Conservation (phyloP, 129 eudicot species). For the Centella asiatica region DNA sequence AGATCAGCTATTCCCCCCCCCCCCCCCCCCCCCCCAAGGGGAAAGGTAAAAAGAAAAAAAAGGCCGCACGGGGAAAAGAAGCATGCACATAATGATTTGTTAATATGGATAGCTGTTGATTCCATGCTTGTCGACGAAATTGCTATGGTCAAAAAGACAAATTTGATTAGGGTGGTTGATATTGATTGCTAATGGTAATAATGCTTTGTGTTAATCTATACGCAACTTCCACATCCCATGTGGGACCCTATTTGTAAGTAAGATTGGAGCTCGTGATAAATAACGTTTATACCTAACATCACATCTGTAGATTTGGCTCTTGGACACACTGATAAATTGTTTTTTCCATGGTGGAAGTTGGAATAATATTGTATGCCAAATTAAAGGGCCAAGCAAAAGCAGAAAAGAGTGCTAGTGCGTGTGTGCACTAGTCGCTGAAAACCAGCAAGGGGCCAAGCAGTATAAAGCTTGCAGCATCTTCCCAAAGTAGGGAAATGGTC, state of each 20-base stretch:
- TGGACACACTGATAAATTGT: neutral
- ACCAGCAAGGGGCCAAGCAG: slow-evolving; percentile 25
- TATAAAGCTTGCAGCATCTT: slow-evolving; percentile 22
- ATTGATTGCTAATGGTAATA: slow-evolving; percentile 4
- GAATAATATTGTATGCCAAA: slow-evolving; percentile 21
- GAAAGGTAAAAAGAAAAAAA: neutral
- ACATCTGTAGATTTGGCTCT: neutral
- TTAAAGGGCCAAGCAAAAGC: slow-evolving; percentile 30
- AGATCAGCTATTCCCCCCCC: too few relatives aligned
- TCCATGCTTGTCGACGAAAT: neutral
- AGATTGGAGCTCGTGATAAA: neutral
- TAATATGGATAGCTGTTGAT: neutral
- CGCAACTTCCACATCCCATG: neutral
- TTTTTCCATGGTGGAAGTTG: slow-evolving; percentile 13
- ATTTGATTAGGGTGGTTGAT: neutral
- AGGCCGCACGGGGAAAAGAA: neutral
- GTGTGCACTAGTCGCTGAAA: slow-evolving; percentile 14
- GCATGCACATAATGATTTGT: neutral
- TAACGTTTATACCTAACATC: neutral
- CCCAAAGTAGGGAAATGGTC: slow-evolving; percentile 18
- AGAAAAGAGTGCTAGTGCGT: slow-evolving; percentile 18
- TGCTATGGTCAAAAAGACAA: slow-evolving; percentile 1
- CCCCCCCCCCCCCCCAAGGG: too few relatives aligned
- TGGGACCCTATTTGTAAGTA: neutral
- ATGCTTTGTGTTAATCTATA: neutral